phyloP scores from a whole-genome alignment of 139 green algal genomes.

The Tetratostichococcus sp. region DNA sequence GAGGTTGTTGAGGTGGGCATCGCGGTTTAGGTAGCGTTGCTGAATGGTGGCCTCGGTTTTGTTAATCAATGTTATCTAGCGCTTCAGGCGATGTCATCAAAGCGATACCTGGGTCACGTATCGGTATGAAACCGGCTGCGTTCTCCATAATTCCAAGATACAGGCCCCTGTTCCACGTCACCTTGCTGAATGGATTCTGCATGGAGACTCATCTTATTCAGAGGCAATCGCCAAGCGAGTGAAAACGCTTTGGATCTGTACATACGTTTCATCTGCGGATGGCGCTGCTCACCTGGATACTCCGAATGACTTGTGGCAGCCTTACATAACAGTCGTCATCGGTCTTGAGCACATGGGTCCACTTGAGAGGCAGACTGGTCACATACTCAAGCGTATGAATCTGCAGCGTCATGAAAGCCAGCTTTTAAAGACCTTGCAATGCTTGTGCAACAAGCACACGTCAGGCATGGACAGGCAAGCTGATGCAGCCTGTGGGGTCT shows the following conservation, averaged over 20 bases:
- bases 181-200: not conserved
- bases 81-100: no score
- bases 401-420: not conserved
- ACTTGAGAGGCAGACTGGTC: constrained; percentile 9
- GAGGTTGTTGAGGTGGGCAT: no score
- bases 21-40: no score
- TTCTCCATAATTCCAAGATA: constrained; percentile 47
- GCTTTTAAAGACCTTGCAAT: no score
- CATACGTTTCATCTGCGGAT: not conserved
- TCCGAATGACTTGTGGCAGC: constrained; percentile 17
- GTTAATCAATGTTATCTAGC: no score
- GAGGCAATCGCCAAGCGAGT: no score
- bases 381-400: not conserved
- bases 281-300: not conserved
- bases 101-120: constrained; percentile 16
- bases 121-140: constrained; percentile 30
- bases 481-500: no score
- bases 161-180: constrained; percentile 9
- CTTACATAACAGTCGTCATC: constrained; percentile 64
- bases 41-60: no score
- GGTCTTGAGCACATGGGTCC: constrained; percentile 59
- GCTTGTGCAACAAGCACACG: no score
- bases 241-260: no score
- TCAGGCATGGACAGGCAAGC: no score
- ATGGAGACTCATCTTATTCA: not conserved